Evolutionary conservation across 441 rosid genomes (phyloP).

Genomic region (Mallotus japonicus): DNA sequence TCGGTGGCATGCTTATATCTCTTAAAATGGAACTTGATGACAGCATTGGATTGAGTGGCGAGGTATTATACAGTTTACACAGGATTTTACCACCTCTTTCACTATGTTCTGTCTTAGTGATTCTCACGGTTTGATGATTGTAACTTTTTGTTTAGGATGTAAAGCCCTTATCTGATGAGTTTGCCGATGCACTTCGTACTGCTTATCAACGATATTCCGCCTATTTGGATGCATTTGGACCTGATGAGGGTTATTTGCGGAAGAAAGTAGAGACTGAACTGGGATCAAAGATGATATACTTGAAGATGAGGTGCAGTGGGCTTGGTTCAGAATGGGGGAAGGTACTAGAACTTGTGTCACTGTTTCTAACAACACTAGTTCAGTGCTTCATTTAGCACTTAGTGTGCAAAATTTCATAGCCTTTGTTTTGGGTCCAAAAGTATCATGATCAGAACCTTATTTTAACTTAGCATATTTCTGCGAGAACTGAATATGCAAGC

Average conservation of each 20-base stretch:
- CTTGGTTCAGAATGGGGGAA: slow-evolving; percentile 93
- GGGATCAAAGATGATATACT: slow-evolving; percentile 91
- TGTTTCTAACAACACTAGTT: background rate
- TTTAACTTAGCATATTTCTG: background rate
- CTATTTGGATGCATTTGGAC: slow-evolving; percentile 71
- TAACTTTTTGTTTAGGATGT: slow-evolving; percentile 50
- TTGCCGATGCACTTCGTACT: slow-evolving; percentile 47
- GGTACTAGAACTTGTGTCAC: slow-evolving; percentile 39
- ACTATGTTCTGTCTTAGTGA: no score
- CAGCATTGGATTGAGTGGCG: slow-evolving; percentile 80
- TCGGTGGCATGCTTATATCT: slow-evolving; percentile 64
- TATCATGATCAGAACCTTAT: background rate
- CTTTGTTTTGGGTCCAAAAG: background rate
- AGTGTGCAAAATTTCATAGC: background rate
- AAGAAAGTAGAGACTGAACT: slow-evolving; percentile 92
- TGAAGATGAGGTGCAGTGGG: slow-evolving; percentile 94
- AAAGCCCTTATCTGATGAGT: slow-evolving; percentile 59
- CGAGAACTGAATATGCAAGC: background rate
- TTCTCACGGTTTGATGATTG: background rate
- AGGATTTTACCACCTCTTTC: background rate
- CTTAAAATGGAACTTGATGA: slow-evolving; percentile 90
- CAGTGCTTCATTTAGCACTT: background rate
- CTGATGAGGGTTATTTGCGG: slow-evolving; percentile 65
- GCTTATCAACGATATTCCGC: slow-evolving; percentile 59
- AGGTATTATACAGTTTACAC: slow-evolving; percentile 43